Conservation (phyloP, 805 yeast genomes). For the Diddensiella transvaalensis region DNA sequence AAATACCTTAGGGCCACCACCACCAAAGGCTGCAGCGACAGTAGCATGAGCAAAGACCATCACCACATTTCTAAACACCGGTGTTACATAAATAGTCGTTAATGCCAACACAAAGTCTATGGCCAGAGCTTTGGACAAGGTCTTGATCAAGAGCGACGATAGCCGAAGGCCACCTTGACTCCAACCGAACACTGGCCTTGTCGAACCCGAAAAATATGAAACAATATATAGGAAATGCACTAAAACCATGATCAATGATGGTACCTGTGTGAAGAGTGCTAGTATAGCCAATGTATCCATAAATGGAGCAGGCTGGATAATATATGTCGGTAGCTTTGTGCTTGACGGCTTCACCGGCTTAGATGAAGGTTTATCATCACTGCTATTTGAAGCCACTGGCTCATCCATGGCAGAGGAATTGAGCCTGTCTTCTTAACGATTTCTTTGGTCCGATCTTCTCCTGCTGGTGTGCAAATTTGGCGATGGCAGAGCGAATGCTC, state of each 20-base stretch:
- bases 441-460: background rate
- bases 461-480: background rate
- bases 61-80: slow-evolving; percentile 17
- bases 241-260: slow-evolving; percentile 27
- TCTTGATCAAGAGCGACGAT: slow-evolving; percentile 11
- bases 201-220: slow-evolving; percentile 20
- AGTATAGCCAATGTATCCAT: slow-evolving; percentile 35
- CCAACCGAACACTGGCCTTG: slow-evolving; percentile 20
- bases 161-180: slow-evolving; percentile 10
- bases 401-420: slow-evolving; percentile 1
- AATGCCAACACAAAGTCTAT: slow-evolving; percentile 24
- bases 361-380: slow-evolving; percentile 1
- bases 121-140: slow-evolving; percentile 18
- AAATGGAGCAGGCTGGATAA: slow-evolving; percentile 32
- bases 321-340: slow-evolving; percentile 18
- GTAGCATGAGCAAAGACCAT: slow-evolving; percentile 32
- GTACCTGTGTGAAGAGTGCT: slow-evolving; percentile 31
- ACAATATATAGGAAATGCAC: slow-evolving; percentile 28
- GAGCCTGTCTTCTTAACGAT: background rate
- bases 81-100: slow-evolving; percentile 19
- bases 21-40: slow-evolving; percentile 33
- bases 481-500: too few relatives aligned
- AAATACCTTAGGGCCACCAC: slow-evolving; percentile 29
- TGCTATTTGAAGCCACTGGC: background rate
- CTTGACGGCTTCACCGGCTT: slow-evolving; percentile 5